A percentile compares a stretch with the other conserved stretches of the same genome.
Evolutionary conservation across 2,329 filamentous ascomycete genomes (phyloP).

Genomic region (Mollisiaceae sp.): DNA sequence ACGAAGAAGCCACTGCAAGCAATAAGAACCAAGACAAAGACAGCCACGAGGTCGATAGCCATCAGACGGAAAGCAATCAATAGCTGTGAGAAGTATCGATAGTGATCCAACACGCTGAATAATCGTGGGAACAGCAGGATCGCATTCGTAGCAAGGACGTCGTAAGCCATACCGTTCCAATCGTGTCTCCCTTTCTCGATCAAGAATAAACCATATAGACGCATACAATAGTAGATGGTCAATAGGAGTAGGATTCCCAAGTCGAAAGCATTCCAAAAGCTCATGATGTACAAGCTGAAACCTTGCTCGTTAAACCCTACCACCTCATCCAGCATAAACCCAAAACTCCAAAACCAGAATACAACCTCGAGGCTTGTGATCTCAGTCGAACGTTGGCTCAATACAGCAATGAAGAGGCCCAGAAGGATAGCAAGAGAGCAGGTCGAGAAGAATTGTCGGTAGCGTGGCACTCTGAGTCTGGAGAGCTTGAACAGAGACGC

Average conservation of each 20-base stretch:
- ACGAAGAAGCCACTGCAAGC: constrained; percentile 95
- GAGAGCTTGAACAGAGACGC: constrained; percentile 93
- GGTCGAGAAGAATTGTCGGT: constrained; percentile 88
- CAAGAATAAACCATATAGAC: constrained; percentile 85
- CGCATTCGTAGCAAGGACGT: constrained; percentile 90
- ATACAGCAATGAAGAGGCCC: constrained; percentile 82
- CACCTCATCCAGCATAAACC: constrained; percentile 95
- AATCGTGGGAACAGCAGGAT: constrained; percentile 88
- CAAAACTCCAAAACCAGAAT: constrained; percentile 98
- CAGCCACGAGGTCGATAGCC: constrained; percentile 85
- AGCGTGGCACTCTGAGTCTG: constrained; percentile 85
- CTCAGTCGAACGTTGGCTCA: constrained; percentile 73
- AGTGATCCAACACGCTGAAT: constrained; percentile 92
- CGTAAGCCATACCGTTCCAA: constrained; percentile 86
- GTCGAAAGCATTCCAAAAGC: constrained; percentile 97
- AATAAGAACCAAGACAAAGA: constrained; percentile 83
- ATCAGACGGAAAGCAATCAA: constrained; percentile 94
- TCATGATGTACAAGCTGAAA: constrained; percentile 95
- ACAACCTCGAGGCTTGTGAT: constrained; percentile 86
- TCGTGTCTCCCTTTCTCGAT: constrained; percentile 70
- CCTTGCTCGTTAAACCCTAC: constrained; percentile 97
- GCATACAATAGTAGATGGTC: constrained; percentile 87
- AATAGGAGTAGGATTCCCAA: constrained; percentile 86
- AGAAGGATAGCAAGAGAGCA: constrained; percentile 85
- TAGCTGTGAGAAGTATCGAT: constrained; percentile 93